phyloP scores from a whole-genome alignment of 2,329 filamentous ascomycete species.

The Metarhizium anisopliae region DNA sequence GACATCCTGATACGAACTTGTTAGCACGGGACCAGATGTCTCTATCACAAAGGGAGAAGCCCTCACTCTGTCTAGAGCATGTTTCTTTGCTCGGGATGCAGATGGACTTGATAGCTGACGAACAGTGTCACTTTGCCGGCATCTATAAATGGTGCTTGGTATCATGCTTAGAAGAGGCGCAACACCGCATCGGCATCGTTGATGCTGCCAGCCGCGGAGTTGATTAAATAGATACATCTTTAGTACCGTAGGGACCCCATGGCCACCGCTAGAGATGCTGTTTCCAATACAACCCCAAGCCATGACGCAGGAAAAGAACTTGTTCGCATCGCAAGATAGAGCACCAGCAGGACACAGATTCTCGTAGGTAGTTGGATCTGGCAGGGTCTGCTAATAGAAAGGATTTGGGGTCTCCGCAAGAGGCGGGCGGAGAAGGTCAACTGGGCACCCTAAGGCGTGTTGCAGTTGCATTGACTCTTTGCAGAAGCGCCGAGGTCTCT shows the following conservation, averaged over 20 bases:
- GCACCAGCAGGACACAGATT: not conserved
- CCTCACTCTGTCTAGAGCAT: conserved; percentile 22
- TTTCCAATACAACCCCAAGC: conserved; percentile 30
- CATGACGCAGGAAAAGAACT: conserved; percentile 23
- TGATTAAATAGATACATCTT: conserved; percentile 3
- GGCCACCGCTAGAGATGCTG: conserved; percentile 23
- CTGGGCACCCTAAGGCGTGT: not conserved
- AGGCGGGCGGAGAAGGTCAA: not conserved
- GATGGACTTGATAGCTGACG: conserved; percentile 22
- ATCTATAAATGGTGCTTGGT: conserved; percentile 1
- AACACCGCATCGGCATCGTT: not conserved
- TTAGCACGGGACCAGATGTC: not conserved
- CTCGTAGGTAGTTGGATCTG: not conserved
- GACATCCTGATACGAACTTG: conserved; percentile 55
- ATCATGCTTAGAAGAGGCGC: not conserved
- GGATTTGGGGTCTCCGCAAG: not conserved
- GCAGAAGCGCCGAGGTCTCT: not conserved
- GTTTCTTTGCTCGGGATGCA: conserved; percentile 20
- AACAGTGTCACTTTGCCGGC: conserved; percentile 8
- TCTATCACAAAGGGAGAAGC: not conserved
- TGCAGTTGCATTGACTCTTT: not conserved
- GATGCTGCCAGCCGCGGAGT: not conserved
- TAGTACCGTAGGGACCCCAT: conserved; percentile 7
- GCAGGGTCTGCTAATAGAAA: not conserved
- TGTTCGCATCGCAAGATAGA: conserved; percentile 2